phyloP scores from a whole-genome alignment of 495 filamentous ascomycete genomes.

The Cercophora newfieldiana region DNA sequence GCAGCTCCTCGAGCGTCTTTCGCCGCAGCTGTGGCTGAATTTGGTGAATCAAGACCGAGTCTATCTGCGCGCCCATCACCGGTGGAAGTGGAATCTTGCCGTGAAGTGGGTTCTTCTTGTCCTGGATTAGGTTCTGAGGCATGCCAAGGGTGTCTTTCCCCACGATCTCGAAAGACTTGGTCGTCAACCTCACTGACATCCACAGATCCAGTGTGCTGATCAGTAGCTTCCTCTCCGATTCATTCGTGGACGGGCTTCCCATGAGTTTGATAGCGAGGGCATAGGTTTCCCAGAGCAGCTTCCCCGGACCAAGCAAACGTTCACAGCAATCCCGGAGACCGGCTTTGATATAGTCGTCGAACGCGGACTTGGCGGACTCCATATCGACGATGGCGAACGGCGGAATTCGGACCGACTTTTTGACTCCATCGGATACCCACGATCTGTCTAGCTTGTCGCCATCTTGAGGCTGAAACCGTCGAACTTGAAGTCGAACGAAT shows the following conservation, averaged over 20 bases:
- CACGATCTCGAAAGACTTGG: conserved; percentile 55
- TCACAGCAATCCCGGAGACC: conserved; percentile 42
- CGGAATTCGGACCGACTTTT: conserved; percentile 40
- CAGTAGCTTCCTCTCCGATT: conserved; percentile 45
- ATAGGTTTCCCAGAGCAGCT: conserved; percentile 47
- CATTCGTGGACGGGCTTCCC: conserved; percentile 26
- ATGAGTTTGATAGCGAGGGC: conserved; percentile 38
- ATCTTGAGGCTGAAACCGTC: conserved; percentile 47
- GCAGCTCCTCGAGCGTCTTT: conserved; percentile 55
- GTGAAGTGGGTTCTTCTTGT: conserved; percentile 48
- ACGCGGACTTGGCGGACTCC: conserved; percentile 43
- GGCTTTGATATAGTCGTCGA: conserved; percentile 46
- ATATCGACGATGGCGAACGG: conserved; percentile 52
- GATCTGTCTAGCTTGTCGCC: conserved; percentile 49
- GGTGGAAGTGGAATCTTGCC: conserved; percentile 58
- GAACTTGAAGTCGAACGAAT: conserved; percentile 44
- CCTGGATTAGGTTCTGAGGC: conserved; percentile 45
- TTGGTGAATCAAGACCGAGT: conserved; percentile 57
- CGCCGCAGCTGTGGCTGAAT: conserved; percentile 56
- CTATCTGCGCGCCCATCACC: conserved; percentile 61
- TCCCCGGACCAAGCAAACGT: conserved; percentile 37
- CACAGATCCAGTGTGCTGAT: conserved; percentile 53
- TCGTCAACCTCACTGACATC: conserved; percentile 59
- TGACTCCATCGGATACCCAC: conserved; percentile 43
- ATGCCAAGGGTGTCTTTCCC: conserved; percentile 57